phyloP scores from a whole-genome alignment of 108 stramenopile genomes.

The Cyclostephanos invisitatus region DNA sequence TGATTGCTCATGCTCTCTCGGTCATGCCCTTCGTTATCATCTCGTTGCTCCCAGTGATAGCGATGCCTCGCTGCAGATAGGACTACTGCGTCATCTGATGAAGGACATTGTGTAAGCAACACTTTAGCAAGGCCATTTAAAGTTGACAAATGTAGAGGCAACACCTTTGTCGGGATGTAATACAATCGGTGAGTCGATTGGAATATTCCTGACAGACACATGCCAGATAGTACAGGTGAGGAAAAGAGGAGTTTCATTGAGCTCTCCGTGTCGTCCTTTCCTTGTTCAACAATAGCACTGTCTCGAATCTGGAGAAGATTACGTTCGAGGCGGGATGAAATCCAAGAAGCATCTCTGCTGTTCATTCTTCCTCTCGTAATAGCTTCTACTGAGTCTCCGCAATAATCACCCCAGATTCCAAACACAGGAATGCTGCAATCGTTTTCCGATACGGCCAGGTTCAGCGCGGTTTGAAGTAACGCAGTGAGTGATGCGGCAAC shows the following conservation, averaged over 20 bases:
- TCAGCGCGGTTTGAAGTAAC: constrained; percentile 72
- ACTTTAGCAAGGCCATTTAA: constrained; percentile 44
- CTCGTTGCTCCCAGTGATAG: constrained; percentile 30
- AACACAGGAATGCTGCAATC: constrained; percentile 75
- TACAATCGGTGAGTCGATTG: constrained; percentile 45
- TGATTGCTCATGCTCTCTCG: neutral
- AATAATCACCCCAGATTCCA: constrained; percentile 77
- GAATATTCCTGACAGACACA: constrained; percentile 22
- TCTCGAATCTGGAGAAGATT: constrained; percentile 6
- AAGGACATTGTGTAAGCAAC: constrained; percentile 34
- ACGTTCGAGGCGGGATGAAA: constrained; percentile 9
- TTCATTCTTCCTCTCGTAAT: neutral
- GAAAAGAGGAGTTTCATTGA: constrained; percentile 25
- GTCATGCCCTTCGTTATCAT: neutral
- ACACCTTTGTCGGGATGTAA: constrained; percentile 21
- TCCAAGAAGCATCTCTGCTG: constrained; percentile 30
- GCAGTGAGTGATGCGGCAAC: constrained; percentile 26
- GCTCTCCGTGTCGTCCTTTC: constrained; percentile 1
- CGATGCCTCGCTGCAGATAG: constrained; percentile 40
- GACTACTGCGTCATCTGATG: constrained; percentile 14
- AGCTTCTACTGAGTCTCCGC: constrained; percentile 15
- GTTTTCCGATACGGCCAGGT: constrained; percentile 62
- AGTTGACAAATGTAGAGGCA: constrained; percentile 44
- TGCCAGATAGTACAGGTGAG: constrained; percentile 34
- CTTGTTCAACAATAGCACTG: neutral